Conservation (phyloP, 768 basidiomycete genomes). For the Russula emetica region DNA sequence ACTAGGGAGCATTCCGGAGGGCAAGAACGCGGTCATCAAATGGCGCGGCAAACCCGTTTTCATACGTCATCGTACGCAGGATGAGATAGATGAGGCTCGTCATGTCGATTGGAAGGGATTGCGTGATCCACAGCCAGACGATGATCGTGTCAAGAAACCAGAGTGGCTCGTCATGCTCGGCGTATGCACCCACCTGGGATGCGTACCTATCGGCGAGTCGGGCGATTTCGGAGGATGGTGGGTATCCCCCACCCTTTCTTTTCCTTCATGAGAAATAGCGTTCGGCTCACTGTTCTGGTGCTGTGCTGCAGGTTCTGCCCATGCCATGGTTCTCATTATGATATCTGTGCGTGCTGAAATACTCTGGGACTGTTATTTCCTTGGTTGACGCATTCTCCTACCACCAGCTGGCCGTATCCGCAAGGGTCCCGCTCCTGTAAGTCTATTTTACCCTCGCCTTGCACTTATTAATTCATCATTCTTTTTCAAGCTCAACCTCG, state of each 20-base stretch:
- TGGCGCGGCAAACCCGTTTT: constrained; percentile 99
- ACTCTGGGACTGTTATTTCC: constrained; percentile 13
- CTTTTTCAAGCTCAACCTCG: constrained; percentile 73
- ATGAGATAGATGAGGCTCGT: constrained; percentile 93
- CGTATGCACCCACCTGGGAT: constrained; percentile 96
- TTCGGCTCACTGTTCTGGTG: neutral
- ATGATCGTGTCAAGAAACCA: constrained; percentile 84
- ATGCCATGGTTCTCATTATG: constrained; percentile 98
- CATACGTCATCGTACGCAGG: constrained; percentile 90
- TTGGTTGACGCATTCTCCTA: constrained; percentile 24
- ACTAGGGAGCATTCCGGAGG: constrained; percentile 85
- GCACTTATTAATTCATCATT: constrained; percentile 19
- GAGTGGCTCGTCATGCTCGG: constrained; percentile 95
- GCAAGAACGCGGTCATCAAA: constrained; percentile 95
- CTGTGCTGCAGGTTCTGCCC: constrained; percentile 74
- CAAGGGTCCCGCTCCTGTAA: constrained; percentile 93
- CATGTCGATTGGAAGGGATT: constrained; percentile 76
- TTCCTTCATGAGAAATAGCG: neutral
- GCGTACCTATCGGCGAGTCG: constrained; percentile 96
- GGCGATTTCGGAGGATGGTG: constrained; percentile 98
- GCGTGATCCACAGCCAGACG: constrained; percentile 90
- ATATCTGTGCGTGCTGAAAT: constrained; percentile 65
- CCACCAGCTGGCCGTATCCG: constrained; percentile 82
- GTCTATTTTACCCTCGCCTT: constrained; percentile 31
- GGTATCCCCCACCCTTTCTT: constrained; percentile 30